phyloP scores from a whole-genome alignment of 495 filamentous ascomycete species.

The Bathelium albidoporum region DNA sequence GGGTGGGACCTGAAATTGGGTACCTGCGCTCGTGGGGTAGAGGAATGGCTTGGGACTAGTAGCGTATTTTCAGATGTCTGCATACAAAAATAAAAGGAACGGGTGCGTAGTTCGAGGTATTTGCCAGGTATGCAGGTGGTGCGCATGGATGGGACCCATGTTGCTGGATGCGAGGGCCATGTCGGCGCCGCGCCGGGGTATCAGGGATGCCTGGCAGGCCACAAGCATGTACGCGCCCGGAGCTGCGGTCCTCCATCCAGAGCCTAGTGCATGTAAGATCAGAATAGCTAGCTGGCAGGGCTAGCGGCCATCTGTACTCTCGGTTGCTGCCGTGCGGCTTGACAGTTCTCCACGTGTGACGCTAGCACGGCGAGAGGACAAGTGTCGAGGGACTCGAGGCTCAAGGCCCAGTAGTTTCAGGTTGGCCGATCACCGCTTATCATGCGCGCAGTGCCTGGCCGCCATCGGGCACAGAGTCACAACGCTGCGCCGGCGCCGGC shows the following conservation, averaged over 20 bases:
- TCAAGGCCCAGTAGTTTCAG: constrained; percentile 2
- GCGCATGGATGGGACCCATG: constrained; percentile 3
- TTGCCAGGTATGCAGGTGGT: constrained; percentile 4
- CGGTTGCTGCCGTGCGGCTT: constrained; percentile 6
- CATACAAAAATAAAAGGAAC: constrained; percentile 3
- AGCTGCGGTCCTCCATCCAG: neutral
- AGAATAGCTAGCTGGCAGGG: neutral
- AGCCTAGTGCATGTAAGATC: neutral
- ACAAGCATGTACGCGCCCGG: neutral
- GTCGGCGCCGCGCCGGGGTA: neutral
- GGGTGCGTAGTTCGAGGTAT: constrained; percentile 1
- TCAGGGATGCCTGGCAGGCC: neutral
- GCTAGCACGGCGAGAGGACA: neutral
- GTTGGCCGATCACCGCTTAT: constrained; percentile 5
- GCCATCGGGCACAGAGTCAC: neutral
- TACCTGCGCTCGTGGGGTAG: constrained; percentile 1
- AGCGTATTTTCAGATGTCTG: constrained; percentile 3
- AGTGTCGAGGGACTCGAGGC: constrained; percentile 4
- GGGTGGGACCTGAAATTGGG: constrained; percentile 5
- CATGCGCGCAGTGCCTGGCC: neutral
- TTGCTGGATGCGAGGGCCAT: neutral
- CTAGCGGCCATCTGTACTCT: constrained; percentile 1
- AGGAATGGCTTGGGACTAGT: constrained; percentile 1
- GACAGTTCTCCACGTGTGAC: constrained; percentile 5
- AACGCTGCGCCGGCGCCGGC: neutral